Conservation (phyloP, 306 rosid species). For the Lathyrus sativus region DNA sequence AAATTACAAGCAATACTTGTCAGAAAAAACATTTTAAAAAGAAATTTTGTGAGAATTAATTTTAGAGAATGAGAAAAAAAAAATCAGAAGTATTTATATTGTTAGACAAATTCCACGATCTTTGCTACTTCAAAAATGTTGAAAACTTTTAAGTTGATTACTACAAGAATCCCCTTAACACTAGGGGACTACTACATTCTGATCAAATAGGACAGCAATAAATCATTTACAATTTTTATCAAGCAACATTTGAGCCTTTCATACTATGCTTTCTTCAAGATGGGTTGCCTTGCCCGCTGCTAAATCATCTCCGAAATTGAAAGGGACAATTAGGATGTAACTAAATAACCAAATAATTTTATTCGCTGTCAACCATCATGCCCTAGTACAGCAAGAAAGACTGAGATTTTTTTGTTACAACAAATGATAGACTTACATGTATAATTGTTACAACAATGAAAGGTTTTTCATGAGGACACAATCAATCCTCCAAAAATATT, state of each 20-base stretch:
- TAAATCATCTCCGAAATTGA: conserved; percentile 11
- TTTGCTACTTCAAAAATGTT: too few relatives aligned
- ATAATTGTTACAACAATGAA: conserved; percentile 39
- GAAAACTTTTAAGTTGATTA: conserved; percentile 23
- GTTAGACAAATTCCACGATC: too few relatives aligned
- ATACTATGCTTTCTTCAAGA: conserved; percentile 7
- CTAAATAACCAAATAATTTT: conserved; percentile 31
- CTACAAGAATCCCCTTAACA: conserved; percentile 58
- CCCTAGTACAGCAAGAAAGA: conserved; percentile 37
- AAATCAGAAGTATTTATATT: too few relatives aligned
- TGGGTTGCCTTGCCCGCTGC: conserved; percentile 3
- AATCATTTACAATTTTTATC: not conserved
- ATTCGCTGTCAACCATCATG: conserved; percentile 27
- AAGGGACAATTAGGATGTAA: conserved; percentile 16
- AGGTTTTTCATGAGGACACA: conserved; percentile 51
- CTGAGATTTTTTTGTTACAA: conserved; percentile 26
- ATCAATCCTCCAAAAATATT: conserved; percentile 51
- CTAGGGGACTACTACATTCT: conserved; percentile 72
- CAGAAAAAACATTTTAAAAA: too few relatives aligned
- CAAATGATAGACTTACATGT: conserved; percentile 46
- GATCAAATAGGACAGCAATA: conserved; percentile 51
- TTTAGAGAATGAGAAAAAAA: too few relatives aligned
- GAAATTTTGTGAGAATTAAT: too few relatives aligned
- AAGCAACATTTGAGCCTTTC: conserved; percentile 14
- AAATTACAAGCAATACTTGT: not conserved